Conservation (phyloP, 2,329 filamentous ascomycete species). For the Neurospora crassa region DNA sequence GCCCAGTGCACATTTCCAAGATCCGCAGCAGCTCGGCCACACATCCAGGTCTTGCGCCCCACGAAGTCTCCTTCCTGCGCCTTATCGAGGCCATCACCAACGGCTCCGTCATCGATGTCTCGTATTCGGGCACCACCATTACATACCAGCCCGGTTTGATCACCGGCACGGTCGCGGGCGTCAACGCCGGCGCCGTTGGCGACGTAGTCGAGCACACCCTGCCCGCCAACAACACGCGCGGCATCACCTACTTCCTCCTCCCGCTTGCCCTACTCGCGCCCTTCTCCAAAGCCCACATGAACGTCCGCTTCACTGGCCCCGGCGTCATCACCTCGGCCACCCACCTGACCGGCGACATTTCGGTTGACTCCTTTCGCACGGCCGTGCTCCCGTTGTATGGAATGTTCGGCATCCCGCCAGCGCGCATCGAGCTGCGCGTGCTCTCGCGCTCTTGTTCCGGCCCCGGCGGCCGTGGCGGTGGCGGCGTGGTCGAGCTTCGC, state of each 20-base stretch:
- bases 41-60: constrained; percentile 77
- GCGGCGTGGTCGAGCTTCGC: constrained; percentile 84
- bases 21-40: constrained; percentile 83
- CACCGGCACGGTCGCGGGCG: constrained; percentile 69
- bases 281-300: constrained; percentile 85
- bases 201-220: constrained; percentile 77
- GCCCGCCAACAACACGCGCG: constrained; percentile 65
- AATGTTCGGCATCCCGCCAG: constrained; percentile 72
- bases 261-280: constrained; percentile 84
- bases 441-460: constrained; percentile 72
- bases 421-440: constrained; percentile 77
- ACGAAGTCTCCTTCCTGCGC: constrained; percentile 92
- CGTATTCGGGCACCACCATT: constrained; percentile 88
- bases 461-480: constrained; percentile 65
- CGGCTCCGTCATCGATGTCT: constrained; percentile 89
- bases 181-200: constrained; percentile 54
- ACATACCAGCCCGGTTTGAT: constrained; percentile 89
- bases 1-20: constrained; percentile 82
- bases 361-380: constrained; percentile 86
- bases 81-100: constrained; percentile 93
- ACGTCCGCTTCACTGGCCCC: constrained; percentile 79
- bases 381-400: constrained; percentile 85
- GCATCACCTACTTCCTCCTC: constrained; percentile 85
- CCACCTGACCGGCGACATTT: constrained; percentile 69
- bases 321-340: constrained; percentile 89